Percentiles rank a stretch among this genome's conserved stretches.
phyloP scores from a whole-genome alignment of 2,329 filamentous ascomycete genomes.

The Trichoderma oligosporum region DNA sequence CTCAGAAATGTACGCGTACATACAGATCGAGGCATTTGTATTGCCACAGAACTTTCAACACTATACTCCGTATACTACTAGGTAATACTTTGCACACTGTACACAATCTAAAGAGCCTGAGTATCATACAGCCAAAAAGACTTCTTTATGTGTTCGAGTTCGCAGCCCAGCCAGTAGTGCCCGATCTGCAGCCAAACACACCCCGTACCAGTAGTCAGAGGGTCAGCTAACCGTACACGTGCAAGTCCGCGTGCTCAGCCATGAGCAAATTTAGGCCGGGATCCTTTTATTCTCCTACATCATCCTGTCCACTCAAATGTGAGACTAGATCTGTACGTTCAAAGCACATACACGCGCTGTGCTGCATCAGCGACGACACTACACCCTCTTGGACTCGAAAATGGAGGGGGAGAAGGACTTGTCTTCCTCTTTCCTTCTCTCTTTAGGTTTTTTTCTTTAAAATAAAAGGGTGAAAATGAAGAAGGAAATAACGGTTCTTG shows the following conservation, averaged over 20 bases:
- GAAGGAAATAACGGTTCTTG: neutral
- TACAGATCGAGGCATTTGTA: no score
- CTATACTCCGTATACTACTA: no score
- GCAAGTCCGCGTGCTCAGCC: constrained; percentile 14
- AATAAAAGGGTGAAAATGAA: no score
- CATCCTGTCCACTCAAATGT: neutral
- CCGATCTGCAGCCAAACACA: constrained; percentile 9
- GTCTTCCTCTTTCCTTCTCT: neutral
- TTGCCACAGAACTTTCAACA: no score
- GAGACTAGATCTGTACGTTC: neutral
- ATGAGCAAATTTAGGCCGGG: constrained; percentile 4
- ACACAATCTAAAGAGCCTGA: neutral
- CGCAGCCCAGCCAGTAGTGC: neutral
- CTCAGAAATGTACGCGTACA: neutral
- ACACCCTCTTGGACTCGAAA: constrained; percentile 11
- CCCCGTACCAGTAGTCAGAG: neutral
- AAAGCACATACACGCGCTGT: neutral
- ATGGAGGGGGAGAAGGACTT: neutral
- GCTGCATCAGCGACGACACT: constrained; percentile 1
- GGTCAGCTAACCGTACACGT: constrained; percentile 11
- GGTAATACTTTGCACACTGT: no score
- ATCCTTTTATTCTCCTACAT: neutral
- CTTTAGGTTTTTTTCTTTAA: no score
- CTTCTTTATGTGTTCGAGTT: neutral
- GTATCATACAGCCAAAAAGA: neutral